Evolutionary conservation across 768 basidiomycete species (phyloP).

Genomic region (Saitozyma podzolica): DNA sequence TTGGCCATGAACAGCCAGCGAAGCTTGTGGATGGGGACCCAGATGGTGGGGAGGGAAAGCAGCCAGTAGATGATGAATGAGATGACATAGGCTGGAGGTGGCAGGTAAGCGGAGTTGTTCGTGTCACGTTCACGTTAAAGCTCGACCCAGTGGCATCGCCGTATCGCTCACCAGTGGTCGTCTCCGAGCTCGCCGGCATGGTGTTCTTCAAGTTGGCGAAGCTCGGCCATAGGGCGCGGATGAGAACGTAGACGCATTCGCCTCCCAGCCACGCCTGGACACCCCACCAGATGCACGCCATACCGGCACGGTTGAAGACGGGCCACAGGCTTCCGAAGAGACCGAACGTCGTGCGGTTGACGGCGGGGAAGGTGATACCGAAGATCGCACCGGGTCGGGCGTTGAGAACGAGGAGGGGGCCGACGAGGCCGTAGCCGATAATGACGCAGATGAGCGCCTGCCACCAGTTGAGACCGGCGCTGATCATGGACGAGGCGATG

Average conservation of each 20-base stretch:
- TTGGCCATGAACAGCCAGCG: constrained; percentile 70
- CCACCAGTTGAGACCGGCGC: constrained; percentile 42
- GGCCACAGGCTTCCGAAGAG: constrained; percentile 77
- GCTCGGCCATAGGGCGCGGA: constrained; percentile 74
- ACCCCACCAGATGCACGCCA: constrained; percentile 51
- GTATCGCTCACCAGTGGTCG: constrained; percentile 64
- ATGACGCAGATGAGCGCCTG: constrained; percentile 67
- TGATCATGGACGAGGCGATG: constrained; percentile 51
- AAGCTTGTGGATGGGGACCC: constrained; percentile 76
- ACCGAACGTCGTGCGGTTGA: constrained; percentile 68
- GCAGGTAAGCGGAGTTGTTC: background rate
- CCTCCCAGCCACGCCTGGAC: constrained; percentile 72
- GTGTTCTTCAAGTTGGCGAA: constrained; percentile 58
- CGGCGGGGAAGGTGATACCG: constrained; percentile 61
- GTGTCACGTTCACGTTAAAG: background rate
- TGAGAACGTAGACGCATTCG: constrained; percentile 70
- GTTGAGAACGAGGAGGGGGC: constrained; percentile 73
- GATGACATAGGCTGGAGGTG: constrained; percentile 49
- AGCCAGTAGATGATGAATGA: constrained; percentile 87
- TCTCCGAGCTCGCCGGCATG: constrained; percentile 72
- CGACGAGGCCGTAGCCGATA: constrained; percentile 60
- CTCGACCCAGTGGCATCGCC: background rate
- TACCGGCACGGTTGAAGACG: constrained; percentile 59
- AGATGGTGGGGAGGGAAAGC: constrained; percentile 73
- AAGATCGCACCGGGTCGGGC: constrained; percentile 75